Evolutionary conservation across 2,329 filamentous ascomycete genomes (phyloP), one percentile per base, ranked within the genome.

Genomic region (Grosmannia serpens): DNA sequence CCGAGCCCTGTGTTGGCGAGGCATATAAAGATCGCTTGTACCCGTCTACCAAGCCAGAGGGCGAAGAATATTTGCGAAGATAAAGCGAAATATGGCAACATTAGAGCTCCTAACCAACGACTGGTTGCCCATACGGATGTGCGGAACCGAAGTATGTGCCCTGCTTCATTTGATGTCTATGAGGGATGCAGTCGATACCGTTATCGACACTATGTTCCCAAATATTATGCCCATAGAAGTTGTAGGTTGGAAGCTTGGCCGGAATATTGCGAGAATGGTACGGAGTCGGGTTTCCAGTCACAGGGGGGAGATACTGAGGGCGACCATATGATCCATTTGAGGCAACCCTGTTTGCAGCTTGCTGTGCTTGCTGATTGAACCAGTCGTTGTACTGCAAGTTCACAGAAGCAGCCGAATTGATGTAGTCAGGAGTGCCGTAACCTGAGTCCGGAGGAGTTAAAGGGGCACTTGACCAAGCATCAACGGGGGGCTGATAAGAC

Each of bases 401-500:
- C 62, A 75, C 74, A 1, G 79, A 77, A 0, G 79, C 74, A 4
- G 80, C 77, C 49, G 80, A 82, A 67, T 78, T 76, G 54, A 74
- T 71, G 62, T 83, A 81, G 64, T 84, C 81, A 5, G 81, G 81
- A 0, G 81, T 84, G 50, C 80, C 80, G 59, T 84, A 84, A 7
- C 81, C 81, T 24, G 81, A 84, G 62, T 84, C 81, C 1, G 81
- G 81, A 2, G 81, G 81, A 0, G 81, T 83, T 59, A 83, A 69
- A 8, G 79, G 79, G 2, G 75, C 75, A 15, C 69, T 60, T 8
- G 65, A 63, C 74, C 74, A 73, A 17, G 77, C 72, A 44, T 68
- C 66, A 8, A 69, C 64, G 41, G 69, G 65, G 20, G 62, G 60
- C 62, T 66, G 67, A 9, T 64, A 71, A 38, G 71, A 65, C 73